Evolutionary conservation across 2,329 filamentous ascomycete genomes (phyloP).

Genomic region (Cytospora piceae): DNA sequence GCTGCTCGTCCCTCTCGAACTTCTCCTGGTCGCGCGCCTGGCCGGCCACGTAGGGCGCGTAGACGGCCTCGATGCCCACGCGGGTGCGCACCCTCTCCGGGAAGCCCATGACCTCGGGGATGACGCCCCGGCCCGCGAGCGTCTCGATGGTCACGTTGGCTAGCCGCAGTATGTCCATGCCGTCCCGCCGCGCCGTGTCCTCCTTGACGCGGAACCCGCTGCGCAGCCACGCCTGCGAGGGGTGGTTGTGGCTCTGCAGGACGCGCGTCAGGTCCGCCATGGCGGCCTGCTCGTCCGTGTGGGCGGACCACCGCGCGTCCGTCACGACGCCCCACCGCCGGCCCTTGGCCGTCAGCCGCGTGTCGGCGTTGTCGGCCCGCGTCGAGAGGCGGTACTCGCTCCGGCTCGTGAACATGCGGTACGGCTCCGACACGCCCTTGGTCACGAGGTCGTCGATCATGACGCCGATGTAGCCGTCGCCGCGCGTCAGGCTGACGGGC

Average conservation of each 20-base stretch:
- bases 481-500: slow-evolving; percentile 71
- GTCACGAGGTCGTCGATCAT: slow-evolving; percentile 98
- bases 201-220: slow-evolving; percentile 70
- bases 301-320: slow-evolving; percentile 76
- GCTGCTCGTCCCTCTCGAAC: slow-evolving; percentile 75
- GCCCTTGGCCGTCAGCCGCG: slow-evolving; percentile 79
- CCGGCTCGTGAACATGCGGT: slow-evolving; percentile 96
- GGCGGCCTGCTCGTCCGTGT: slow-evolving; percentile 65
- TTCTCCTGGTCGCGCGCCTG: slow-evolving; percentile 69
- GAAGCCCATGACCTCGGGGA: slow-evolving; percentile 62
- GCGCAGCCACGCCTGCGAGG: slow-evolving; percentile 67
- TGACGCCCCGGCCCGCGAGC: slow-evolving; percentile 51
- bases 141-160: slow-evolving; percentile 61
- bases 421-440: slow-evolving; percentile 95
- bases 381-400: slow-evolving; percentile 94
- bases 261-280: slow-evolving; percentile 67
- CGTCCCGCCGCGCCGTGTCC: slow-evolving; percentile 70
- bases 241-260: slow-evolving; percentile 62
- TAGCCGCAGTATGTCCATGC: slow-evolving; percentile 78
- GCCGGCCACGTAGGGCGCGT: slow-evolving; percentile 81
- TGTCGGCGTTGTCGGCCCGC: slow-evolving; percentile 91
- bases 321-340: slow-evolving; percentile 76
- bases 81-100: slow-evolving; percentile 64
- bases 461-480: slow-evolving; percentile 95
- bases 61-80: slow-evolving; percentile 80